A percentile compares a stretch with the other conserved stretches of the same genome.
Conservation (phyloP, 768 basidiomycete genomes). For the Amanita inopinata region DNA sequence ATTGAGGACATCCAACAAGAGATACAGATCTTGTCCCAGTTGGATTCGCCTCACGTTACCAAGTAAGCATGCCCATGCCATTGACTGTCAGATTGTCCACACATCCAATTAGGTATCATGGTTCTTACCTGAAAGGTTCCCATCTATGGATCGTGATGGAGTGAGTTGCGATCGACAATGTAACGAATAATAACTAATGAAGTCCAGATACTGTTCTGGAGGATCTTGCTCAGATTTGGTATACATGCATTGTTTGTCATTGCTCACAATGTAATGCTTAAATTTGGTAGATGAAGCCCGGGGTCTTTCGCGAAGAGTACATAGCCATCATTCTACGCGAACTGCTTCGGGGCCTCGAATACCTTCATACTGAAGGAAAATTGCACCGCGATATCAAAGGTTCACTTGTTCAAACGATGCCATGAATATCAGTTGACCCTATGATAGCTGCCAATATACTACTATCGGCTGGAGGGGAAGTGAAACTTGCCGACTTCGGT, state of each 20-base stretch:
- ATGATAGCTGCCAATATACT: slow-evolving; percentile 84
- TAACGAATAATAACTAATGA: slow-evolving; percentile 8
- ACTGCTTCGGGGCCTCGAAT: slow-evolving; percentile 85
- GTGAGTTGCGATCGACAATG: slow-evolving; percentile 31
- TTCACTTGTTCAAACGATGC: slow-evolving; percentile 17
- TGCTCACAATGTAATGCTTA: slow-evolving; percentile 11
- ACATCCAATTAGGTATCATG: slow-evolving; percentile 65
- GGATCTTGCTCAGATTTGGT: slow-evolving; percentile 97
- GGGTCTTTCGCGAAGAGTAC: slow-evolving; percentile 96
- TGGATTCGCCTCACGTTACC: slow-evolving; percentile 94
- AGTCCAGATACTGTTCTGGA: slow-evolving; percentile 83
- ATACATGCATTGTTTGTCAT: slow-evolving; percentile 14
- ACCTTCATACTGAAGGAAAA: slow-evolving; percentile 93
- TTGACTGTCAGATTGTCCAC: slow-evolving; percentile 2
- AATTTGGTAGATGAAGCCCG: slow-evolving; percentile 83
- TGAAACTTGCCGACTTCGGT: slow-evolving; percentile 97
- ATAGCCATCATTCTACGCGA: slow-evolving; percentile 96
- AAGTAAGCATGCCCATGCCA: slow-evolving; percentile 46
- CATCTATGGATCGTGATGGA: slow-evolving; percentile 99
- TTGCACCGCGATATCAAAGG: slow-evolving; percentile 99
- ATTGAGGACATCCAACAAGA: slow-evolving; percentile 99
- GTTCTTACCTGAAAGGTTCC: slow-evolving; percentile 90
- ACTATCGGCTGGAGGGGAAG: slow-evolving; percentile 84
- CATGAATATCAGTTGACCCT: slow-evolving; percentile 4
- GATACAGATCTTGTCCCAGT: slow-evolving; percentile 93